Evolutionary conservation across 2,329 filamentous ascomycete genomes (phyloP).

Genomic region (Colletotrichum lentis): DNA sequence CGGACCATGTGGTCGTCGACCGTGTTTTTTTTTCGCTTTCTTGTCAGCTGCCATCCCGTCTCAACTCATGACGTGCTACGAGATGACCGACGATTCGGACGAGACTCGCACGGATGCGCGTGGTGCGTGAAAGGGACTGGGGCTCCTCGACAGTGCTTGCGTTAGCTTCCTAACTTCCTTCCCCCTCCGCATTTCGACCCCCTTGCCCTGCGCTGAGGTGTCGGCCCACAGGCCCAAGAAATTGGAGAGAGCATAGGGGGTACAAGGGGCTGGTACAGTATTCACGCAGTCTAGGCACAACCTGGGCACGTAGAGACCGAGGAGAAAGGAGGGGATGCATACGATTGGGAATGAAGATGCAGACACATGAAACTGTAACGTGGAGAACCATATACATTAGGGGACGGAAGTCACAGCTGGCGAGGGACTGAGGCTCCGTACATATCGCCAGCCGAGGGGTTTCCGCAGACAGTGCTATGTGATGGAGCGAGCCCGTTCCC

Average conservation of each 20-base stretch:
- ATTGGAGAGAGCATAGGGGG: constrained; percentile 2
- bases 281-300: background rate
- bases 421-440: constrained; percentile 5
- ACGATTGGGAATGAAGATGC: constrained; percentile 30
- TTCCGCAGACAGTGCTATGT: background rate
- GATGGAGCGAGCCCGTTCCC: constrained; percentile 19
- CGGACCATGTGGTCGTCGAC: constrained; percentile 32
- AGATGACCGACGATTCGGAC: constrained; percentile 15
- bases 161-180: constrained; percentile 10
- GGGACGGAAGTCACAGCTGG: constrained; percentile 23
- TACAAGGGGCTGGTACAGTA: constrained; percentile 4
- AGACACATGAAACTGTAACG: constrained; percentile 32
- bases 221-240: constrained; percentile 16
- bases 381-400: constrained; percentile 35
- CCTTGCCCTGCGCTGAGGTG: constrained; percentile 27
- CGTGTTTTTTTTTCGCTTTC: constrained; percentile 9
- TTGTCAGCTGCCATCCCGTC: constrained; percentile 36
- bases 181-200: constrained; percentile 23
- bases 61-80: constrained; percentile 4
- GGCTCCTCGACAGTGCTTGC: constrained; percentile 27
- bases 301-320: constrained; percentile 15
- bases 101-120: constrained; percentile 7
- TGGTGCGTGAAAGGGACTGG: background rate
- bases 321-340: constrained; percentile 22
- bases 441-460: constrained; percentile 12